Evolutionary conservation across 345 rosid genomes (phyloP), one percentile per base, ranked within the genome.

Genomic region (Gossypium sturtianum): DNA sequence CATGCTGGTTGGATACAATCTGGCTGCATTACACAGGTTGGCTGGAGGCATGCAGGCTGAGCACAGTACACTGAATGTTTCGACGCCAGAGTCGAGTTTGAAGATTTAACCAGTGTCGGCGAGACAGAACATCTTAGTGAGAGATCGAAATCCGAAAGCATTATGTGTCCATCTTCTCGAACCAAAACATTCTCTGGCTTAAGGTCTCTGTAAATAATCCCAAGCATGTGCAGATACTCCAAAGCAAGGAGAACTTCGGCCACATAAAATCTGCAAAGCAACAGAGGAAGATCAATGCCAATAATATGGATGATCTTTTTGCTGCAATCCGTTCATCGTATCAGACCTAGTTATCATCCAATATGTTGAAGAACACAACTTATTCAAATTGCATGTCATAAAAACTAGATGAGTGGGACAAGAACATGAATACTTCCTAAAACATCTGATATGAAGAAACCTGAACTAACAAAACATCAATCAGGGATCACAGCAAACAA

Each of bases 161-260:
- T 86, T 64, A 89, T 91, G 71, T 91, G 97, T 45, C 97, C 97
- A 69, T 91, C 97, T 75, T 93, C 97, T 77, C 85, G 83, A n/a
- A 90, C 89, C 62, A 90, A 77, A 34, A 90, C 94, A 72, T 89
- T 93, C 81, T 93, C 98, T 2, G 98, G 97, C 80, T 91, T 91
- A 17, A 89, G 90, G 78, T 91, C 98, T 73, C 97, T 82, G 83
- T 91, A 91, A 54, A 93, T 87, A 75, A 93, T 88, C 73, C 98
- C 98, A 52, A 93, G 93, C 97, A 91, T 89, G 80, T 93, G 97
- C 76, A 93, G 81, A 73, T 93, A 93, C 83, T 93, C 98, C 85
- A 93, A 60, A 47, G 98, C 89, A 9, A 93, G 89, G 73, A 93
- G 92, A 59, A 91, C 93, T 83, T 93, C 98, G 3, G 98, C 97